Evolutionary conservation across 805 yeast genomes (phyloP).

Genomic region (Sugiyamaella mastotermitis): DNA sequence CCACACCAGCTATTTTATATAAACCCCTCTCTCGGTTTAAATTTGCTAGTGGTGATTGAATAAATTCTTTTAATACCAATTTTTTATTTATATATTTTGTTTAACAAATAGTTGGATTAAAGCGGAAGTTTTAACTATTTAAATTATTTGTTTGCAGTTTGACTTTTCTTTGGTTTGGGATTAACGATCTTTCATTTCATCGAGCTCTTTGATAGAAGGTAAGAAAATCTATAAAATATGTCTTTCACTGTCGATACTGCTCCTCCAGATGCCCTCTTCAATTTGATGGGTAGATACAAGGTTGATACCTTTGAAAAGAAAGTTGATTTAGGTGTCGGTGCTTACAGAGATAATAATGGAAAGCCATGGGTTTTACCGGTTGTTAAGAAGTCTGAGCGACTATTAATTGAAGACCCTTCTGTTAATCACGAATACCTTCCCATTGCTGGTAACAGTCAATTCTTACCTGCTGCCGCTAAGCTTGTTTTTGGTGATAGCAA

Average conservation of each 20-base stretch:
- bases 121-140: too few species aligned
- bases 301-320: slow-evolving; percentile 39
- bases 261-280: slow-evolving; percentile 90
- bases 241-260: slow-evolving; percentile 20
- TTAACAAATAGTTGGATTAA: too few species aligned
- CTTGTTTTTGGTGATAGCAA: slow-evolving; percentile 60
- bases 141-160: too few species aligned
- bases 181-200: too few species aligned
- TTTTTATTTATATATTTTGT: too few species aligned
- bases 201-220: too few species aligned
- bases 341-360: slow-evolving; percentile 63
- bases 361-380: slow-evolving; percentile 70
- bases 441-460: slow-evolving; percentile 68
- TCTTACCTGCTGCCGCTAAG: slow-evolving; percentile 64
- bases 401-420: slow-evolving; percentile 54
- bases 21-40: too few species aligned
- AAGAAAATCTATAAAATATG: slow-evolving; percentile 6
- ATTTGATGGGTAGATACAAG: slow-evolving; percentile 39
- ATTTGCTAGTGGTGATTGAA: too few species aligned
- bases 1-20: too few species aligned
- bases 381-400: slow-evolving; percentile 60
- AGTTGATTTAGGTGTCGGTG: slow-evolving; percentile 85
- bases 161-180: too few species aligned
- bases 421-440: slow-evolving; percentile 85
- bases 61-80: too few species aligned